Conservation (phyloP, 257 asterid genomes). For the Sherardia arvensis region DNA sequence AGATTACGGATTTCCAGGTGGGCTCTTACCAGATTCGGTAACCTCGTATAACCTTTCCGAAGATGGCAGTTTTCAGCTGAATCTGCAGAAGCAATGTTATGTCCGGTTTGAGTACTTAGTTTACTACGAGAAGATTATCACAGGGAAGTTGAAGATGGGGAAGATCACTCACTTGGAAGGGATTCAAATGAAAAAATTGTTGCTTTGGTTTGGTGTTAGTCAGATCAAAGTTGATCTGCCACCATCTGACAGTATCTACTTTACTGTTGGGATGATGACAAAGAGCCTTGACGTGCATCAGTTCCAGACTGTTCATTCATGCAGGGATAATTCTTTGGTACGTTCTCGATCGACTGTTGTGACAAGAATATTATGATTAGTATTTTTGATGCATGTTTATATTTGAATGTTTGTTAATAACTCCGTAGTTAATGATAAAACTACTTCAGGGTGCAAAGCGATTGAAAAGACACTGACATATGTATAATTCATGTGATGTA, state of each 20-base stretch:
- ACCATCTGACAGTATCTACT: constrained; percentile 62
- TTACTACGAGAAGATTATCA: constrained; percentile 60
- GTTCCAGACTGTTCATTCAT: constrained; percentile 65
- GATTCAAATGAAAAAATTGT: constrained; percentile 58
- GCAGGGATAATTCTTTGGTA: constrained; percentile 41
- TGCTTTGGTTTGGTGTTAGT: constrained; percentile 81
- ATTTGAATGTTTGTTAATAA: too few species aligned
- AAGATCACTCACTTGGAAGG: constrained; percentile 61
- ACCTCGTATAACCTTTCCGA: constrained; percentile 50
- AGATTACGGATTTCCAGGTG: constrained; percentile 63
- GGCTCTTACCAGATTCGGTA: constrained; percentile 80
- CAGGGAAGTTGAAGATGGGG: constrained; percentile 64
- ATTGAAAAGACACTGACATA: too few species aligned
- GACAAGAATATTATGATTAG: too few species aligned
- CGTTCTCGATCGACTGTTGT: too few species aligned
- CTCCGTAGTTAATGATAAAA: too few species aligned
- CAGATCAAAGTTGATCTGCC: constrained; percentile 84
- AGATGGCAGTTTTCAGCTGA: constrained; percentile 71
- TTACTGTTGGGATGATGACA: constrained; percentile 68
- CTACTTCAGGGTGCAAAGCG: too few species aligned
- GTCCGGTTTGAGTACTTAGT: constrained; percentile 66
- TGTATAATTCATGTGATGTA: too few species aligned
- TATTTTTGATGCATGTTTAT: too few species aligned
- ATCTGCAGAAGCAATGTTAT: constrained; percentile 51
- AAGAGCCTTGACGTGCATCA: constrained; percentile 71